Base-by-base conservation (phyloP, 495 filamentous ascomycete species). In the Aspergillus cavernicola region DNA sequence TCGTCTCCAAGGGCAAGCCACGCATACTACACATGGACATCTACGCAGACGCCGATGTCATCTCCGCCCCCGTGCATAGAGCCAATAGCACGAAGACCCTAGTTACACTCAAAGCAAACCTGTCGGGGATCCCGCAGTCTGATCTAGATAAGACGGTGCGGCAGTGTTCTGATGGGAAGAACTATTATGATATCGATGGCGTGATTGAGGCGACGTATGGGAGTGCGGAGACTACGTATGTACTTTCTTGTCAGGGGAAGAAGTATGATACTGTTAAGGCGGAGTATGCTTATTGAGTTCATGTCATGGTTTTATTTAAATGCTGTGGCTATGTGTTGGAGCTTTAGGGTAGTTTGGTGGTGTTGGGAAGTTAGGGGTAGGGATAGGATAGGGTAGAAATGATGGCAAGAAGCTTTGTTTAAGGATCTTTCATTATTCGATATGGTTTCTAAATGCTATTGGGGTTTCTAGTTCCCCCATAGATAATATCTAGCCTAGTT, bases 241-340 rank as follows among this genome's bases (percentile, higher is more conserved):
- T 45, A n/a, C 23, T 53, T 2, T 44, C 23, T 45, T 36, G 41
- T n/a, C 41, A 45, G 41, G 50, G 50, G n/a, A 53, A 46, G 41
- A 45, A 23, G 16, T 53, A 45, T 22, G 50, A 53, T 29, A 24
- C 39, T 12, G 50, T 53, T 10, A 44, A 38, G 22, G 50, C 50
- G 32, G 50, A 53, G 50, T 53, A 53, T 45, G 50, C 50, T 37
- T 45, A 53, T 52, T 59, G 31, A 28, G 26, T 1, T 16, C 8
- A 16, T n/a, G n/a, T n/a, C n/a, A n/a, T n/a, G n/a, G n/a, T n/a
- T 9, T 28, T 28, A 28, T 28, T 28, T 28, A 28, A n/a, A n/a
- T n/a, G n/a, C n/a, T n/a, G n/a, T n/a, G n/a, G n/a, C n/a, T n/a
- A n/a, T n/a, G n/a, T n/a, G n/a, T n/a, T n/a, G n/a, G n/a, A n/a